Percentiles rank a stretch among this genome's conserved stretches.
These are phyloP conservation scores for Xenosphaeropsis pyriputrescens DNA, from an alignment of 2,329 filamentous ascomycete species.

Conservation along the genomic window DNA sequence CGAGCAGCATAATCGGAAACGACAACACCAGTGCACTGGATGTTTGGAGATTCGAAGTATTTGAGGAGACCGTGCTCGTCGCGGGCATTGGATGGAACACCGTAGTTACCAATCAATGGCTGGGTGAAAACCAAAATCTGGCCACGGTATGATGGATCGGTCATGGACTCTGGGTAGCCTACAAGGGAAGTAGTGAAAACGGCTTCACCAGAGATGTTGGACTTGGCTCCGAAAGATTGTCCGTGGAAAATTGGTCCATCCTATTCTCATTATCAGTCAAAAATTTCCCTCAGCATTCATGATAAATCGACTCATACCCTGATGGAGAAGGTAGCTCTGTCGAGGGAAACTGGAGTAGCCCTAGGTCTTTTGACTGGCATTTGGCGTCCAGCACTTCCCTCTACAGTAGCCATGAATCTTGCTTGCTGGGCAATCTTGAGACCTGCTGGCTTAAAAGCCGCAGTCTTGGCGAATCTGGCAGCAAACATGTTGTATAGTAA, in stretches of 20 bases:
- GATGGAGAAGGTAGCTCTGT: slow-evolving; percentile 88
- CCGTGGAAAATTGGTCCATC: slow-evolving; percentile 94
- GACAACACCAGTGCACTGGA: slow-evolving; percentile 90
- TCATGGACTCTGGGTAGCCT: slow-evolving; percentile 92
- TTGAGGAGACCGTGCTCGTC: slow-evolving; percentile 85
- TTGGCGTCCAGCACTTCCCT: slow-evolving; percentile 54
- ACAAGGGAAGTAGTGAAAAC: slow-evolving; percentile 98
- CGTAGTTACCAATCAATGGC: slow-evolving; percentile 96
- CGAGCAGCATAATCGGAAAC: slow-evolving; percentile 86
- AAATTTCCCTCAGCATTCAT: not conserved
- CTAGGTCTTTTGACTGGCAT: slow-evolving; percentile 43
- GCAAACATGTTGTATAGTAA: slow-evolving; percentile 38
- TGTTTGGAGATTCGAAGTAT: slow-evolving; percentile 96
- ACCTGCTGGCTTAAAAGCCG: slow-evolving; percentile 23
- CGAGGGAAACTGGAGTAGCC: slow-evolving; percentile 53
- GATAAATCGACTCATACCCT: slow-evolving; percentile 37
- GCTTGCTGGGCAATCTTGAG: slow-evolving; percentile 18
- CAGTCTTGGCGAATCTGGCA: slow-evolving; percentile 37
- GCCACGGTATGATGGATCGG: slow-evolving; percentile 75
- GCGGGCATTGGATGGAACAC: slow-evolving; percentile 73
- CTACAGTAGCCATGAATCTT: slow-evolving; percentile 49
- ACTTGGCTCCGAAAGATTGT: slow-evolving; percentile 90
- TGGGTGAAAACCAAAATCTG: slow-evolving; percentile 98
- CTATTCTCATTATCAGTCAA: slow-evolving; percentile 26
- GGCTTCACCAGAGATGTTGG: slow-evolving; percentile 94